Evolutionary conservation across 1,139 yeast species (phyloP), one percentile per base, ranked within the genome.

Genomic region (Arxiozyma slooffiae): DNA sequence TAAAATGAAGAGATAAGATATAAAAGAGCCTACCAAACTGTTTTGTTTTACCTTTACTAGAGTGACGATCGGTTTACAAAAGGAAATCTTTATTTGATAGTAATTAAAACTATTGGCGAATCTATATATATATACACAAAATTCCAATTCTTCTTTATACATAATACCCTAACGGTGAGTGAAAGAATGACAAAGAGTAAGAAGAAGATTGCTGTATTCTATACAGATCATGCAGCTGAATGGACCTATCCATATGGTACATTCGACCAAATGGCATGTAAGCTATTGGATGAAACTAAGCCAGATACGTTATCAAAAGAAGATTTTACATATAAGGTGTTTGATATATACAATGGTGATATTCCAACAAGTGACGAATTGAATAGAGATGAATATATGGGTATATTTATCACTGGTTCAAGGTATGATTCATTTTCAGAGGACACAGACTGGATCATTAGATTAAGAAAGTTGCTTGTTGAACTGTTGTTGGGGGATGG

Each of bases 331-430:
- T 62, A 58, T 45, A 48, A 47, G 14, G 50, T 59, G 2, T 59
- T 52, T 41, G 57, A 61, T 38, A 48, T 57, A 4, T 53, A 51
- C 43, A 46, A 55, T n/a, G 53, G 53, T n/a, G 58, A 62, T 22
- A 68, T 57, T 45, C 69, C 69, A 2, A 39, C 48, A 1, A 42
- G 57, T 7, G 53, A 50, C 6, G 54, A 59, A 30, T 48, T 64
- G 7, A 47, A 46, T 4, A 50, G 52, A 3, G 48, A 48, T 4
- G 24, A 23, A 14, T 58, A 55, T 47, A 43, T 51, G 17, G 72
- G 80, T 1, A 64, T 79, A 26, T 62, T 77, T 20, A 58, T 81
- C 30, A 79, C 84, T 2, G 86, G 86, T 0, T 78, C 84, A 4
- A 64, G 77, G 47, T 63, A 73, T 39, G 85, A 81, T 57, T 68